Conservation (phyloP, 1,284 basidiomycete species). For the Apiotrichum laibachii region DNA sequence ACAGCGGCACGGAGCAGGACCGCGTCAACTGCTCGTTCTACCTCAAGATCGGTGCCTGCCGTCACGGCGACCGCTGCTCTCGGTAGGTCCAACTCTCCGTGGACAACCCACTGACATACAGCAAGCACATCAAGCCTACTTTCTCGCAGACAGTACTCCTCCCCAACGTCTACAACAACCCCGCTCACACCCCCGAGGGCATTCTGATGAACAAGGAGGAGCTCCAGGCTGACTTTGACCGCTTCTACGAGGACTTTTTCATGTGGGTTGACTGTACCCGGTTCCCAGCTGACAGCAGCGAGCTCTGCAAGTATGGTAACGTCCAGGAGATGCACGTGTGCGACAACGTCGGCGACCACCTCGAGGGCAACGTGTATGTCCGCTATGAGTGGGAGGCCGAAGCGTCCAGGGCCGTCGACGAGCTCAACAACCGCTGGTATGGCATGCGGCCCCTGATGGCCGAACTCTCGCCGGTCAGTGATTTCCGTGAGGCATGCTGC, state of each 20-base stretch:
- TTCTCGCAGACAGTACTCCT: conserved; percentile 97
- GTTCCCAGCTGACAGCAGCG: conserved; percentile 48
- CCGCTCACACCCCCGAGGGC: conserved; percentile 80
- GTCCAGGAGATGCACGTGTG: conserved; percentile 96
- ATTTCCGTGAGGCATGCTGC: conserved; percentile 98
- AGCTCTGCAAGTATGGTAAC: conserved; percentile 91
- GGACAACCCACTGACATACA: conserved; percentile 40
- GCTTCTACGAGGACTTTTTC: conserved; percentile 92
- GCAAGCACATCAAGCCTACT: conserved; percentile 95
- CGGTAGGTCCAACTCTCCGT: conserved; percentile 25
- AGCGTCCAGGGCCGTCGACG: conserved; percentile 88
- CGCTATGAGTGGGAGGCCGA: conserved; percentile 98
- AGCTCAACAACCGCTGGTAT: conserved; percentile 95
- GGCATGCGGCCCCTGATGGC: conserved; percentile 94
- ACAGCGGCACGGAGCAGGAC: conserved; percentile 52
- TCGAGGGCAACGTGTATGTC: conserved; percentile 98
- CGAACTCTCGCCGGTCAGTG: conserved; percentile 97
- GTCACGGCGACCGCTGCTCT: conserved; percentile 52
- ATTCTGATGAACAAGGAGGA: conserved; percentile 63
- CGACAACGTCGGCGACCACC: conserved; percentile 98
- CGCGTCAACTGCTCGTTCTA: conserved; percentile 53
- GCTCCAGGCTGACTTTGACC: conserved; percentile 92
- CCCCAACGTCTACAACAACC: conserved; percentile 99
- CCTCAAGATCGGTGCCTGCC: conserved; percentile 51
- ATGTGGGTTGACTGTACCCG: conserved; percentile 54